Evolutionary conservation across 139 green algal species (phyloP).

Genomic region (Chlamydomonas sp.): DNA sequence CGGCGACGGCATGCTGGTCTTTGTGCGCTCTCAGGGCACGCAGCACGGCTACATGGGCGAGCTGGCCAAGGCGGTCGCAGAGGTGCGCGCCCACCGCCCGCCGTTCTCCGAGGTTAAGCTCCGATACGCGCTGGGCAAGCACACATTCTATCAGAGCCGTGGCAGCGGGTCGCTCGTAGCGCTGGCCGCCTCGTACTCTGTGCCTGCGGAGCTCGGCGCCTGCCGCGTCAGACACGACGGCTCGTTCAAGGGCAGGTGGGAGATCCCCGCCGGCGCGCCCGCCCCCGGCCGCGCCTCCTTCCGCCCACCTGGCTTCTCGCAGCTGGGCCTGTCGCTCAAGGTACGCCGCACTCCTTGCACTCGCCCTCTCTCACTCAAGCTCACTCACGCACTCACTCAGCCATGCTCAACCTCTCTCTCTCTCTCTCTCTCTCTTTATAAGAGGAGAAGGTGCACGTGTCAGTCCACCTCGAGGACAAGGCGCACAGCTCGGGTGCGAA

Average conservation of each 20-base stretch:
- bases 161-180: not conserved
- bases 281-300: not conserved
- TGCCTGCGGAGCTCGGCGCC: not conserved
- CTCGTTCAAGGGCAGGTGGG: not conserved
- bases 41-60: no score
- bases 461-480: not conserved
- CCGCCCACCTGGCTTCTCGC: not conserved
- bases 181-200: not conserved
- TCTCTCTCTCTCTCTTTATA: no score
- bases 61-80: no score
- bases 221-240: not conserved
- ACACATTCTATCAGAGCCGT: slow-evolving; percentile 6
- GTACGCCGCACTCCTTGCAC: no score
- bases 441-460: not conserved
- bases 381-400: no score
- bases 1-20: no score
- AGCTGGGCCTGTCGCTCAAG: not conserved
- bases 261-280: not conserved
- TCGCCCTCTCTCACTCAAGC: no score
- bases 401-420: no score
- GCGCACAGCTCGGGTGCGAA: not conserved
- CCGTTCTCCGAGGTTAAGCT: not conserved
- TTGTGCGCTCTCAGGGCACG: no score
- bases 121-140: not conserved
- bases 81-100: not conserved